Evolutionary conservation across 192 early-diverging fungal species (phyloP).

Genomic region (Coemansia guatemalensis): DNA sequence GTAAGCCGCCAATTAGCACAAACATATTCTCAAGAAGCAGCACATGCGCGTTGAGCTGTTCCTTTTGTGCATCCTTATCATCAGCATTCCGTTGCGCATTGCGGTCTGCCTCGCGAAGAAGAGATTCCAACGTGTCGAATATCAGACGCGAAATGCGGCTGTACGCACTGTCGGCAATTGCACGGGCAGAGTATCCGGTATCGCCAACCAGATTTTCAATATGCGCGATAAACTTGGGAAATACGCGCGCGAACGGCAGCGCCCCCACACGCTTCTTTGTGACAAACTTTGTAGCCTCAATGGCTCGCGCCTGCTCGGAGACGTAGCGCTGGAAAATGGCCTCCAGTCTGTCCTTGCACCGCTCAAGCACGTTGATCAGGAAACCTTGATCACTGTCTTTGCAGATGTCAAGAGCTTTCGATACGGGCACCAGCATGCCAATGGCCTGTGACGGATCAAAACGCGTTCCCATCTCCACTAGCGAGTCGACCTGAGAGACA

Average conservation of each 20-base stretch:
- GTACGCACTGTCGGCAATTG: constrained; percentile 75
- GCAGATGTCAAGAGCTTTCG: constrained; percentile 67
- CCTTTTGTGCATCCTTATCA: constrained; percentile 77
- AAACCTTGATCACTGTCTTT: constrained; percentile 73
- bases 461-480: constrained; percentile 76
- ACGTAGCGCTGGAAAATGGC: constrained; percentile 79
- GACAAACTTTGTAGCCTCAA: constrained; percentile 90
- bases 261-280: constrained; percentile 86
- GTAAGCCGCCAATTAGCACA: constrained; percentile 79
- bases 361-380: constrained; percentile 64
- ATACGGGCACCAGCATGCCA: constrained; percentile 82
- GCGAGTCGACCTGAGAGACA: constrained; percentile 65
- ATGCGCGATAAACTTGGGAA: constrained; percentile 83
- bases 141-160: constrained; percentile 79
- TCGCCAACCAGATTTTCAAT: constrained; percentile 60
- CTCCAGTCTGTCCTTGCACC: constrained; percentile 63
- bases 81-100: constrained; percentile 61
- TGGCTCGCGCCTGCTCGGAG: constrained; percentile 82
- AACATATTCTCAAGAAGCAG: constrained; percentile 94
- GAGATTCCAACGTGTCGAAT: constrained; percentile 81
- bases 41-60: constrained; percentile 86
- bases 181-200: constrained; percentile 61
- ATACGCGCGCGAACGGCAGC: constrained; percentile 84
- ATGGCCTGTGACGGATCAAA: constrained; percentile 72
- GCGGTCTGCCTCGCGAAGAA: constrained; percentile 72